Evolutionary conservation across 73 alveolate genomes (phyloP).

Genomic region (Uronychia binucleata): DNA sequence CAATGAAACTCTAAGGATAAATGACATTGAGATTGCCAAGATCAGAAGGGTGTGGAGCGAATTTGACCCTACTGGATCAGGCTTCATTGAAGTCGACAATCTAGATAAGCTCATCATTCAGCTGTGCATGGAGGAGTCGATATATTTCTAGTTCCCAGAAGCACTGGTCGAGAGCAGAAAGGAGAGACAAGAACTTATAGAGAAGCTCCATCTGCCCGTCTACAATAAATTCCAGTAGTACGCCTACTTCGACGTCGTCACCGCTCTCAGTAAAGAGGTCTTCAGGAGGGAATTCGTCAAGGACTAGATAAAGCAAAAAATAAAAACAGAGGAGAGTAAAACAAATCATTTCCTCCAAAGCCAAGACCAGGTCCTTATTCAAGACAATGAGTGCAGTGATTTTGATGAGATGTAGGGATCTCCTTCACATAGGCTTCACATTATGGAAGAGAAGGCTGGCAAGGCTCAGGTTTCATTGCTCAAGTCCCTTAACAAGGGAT

Average conservation of each 20-base stretch:
- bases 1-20: conserved; percentile 17
- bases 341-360: neutral
- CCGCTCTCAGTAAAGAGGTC: neutral
- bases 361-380: neutral
- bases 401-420: neutral
- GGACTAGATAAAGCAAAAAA: neutral
- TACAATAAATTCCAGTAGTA: neutral
- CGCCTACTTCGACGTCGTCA: neutral
- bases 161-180: neutral
- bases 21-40: conserved; percentile 14
- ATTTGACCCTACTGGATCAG: conserved; percentile 39
- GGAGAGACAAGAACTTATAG: neutral
- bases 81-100: conserved; percentile 18
- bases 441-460: neutral
- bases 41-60: conserved; percentile 26
- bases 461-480: neutral
- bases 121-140: neutral
- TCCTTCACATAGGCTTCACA: neutral
- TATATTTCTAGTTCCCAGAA: neutral
- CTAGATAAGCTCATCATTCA: neutral
- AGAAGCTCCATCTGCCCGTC: neutral
- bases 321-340: neutral
- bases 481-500: neutral
- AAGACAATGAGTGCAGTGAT: neutral
- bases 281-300: neutral